A percentile compares a stretch with the other conserved stretches of the same genome.
These are phyloP conservation scores for Trichoderma polysporum DNA, from an alignment of 2,329 filamentous ascomycete genomes.

Conservation along the genomic window DNA sequence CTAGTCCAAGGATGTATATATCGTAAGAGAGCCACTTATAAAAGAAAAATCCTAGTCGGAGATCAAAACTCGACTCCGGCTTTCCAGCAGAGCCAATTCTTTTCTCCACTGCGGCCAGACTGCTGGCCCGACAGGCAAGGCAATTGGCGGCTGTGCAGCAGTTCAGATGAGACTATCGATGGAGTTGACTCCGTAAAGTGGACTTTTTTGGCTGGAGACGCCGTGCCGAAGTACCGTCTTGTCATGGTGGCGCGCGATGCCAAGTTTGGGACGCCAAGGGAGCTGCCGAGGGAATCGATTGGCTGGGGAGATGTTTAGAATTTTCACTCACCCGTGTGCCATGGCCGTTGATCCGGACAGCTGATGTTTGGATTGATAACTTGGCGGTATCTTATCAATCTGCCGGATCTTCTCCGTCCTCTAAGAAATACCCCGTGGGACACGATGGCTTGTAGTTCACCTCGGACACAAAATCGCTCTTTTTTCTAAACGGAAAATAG, in stretches of 20 bases:
- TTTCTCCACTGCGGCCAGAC: not conserved
- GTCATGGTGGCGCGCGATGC: not conserved
- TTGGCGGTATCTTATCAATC: constrained; percentile 4
- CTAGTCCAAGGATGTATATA: not conserved
- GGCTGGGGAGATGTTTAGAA: not conserved
- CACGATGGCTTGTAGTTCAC: not conserved
- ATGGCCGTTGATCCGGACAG: not conserved
- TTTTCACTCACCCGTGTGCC: not conserved
- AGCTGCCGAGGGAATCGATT: not conserved
- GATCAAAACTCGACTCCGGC: not conserved
- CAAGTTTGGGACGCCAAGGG: not conserved
- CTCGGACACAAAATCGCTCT: not conserved
- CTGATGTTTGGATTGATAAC: not conserved
- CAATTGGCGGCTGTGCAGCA: not conserved
- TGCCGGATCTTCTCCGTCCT: not conserved
- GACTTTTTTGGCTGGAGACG: not conserved
- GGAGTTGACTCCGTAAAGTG: constrained; percentile 12
- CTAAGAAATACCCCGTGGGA: not conserved
- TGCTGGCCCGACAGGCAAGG: not conserved
- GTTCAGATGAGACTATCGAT: not conserved
- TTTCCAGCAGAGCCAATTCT: not conserved
- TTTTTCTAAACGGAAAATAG: not conserved
- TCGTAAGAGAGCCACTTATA: not conserved
- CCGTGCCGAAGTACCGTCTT: constrained; percentile 7
- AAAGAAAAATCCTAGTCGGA: not conserved